phyloP scores from a whole-genome alignment of 2,329 filamentous ascomycete species.

The Arthrobotrys musiformis region DNA sequence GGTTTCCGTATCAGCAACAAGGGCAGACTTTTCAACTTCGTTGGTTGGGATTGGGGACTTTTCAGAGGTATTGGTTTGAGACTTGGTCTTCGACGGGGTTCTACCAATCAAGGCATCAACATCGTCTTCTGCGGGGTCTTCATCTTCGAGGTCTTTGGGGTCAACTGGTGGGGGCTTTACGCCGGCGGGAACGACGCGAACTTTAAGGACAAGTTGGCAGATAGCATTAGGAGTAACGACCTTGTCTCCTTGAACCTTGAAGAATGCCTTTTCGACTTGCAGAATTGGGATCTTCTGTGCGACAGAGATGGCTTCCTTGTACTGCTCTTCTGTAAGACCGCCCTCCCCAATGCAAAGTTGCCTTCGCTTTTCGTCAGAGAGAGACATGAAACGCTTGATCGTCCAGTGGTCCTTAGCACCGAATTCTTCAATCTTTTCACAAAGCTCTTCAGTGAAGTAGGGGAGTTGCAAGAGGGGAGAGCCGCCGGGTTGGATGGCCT shows the following conservation, averaged over 20 bases:
- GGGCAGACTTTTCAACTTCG: slow-evolving; percentile 68
- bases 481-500: slow-evolving; percentile 83
- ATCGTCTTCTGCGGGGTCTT: slow-evolving; percentile 93
- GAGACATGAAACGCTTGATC: slow-evolving; percentile 87
- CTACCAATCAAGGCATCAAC: slow-evolving; percentile 84
- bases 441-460: slow-evolving; percentile 77
- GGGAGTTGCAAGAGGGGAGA: slow-evolving; percentile 93
- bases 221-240: slow-evolving; percentile 91
- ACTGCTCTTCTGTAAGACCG: slow-evolving; percentile 79
- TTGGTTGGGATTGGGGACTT: slow-evolving; percentile 68
- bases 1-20: slow-evolving; percentile 60
- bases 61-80: slow-evolving; percentile 72
- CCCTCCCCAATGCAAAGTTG: slow-evolving; percentile 75
- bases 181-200: slow-evolving; percentile 89
- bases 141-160: slow-evolving; percentile 83
- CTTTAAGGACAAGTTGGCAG: slow-evolving; percentile 94
- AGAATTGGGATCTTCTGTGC: slow-evolving; percentile 86
- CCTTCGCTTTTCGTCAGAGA: slow-evolving; percentile 79
- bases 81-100: slow-evolving; percentile 70
- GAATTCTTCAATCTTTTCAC: slow-evolving; percentile 76
- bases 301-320: slow-evolving; percentile 77
- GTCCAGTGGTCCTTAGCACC: slow-evolving; percentile 76
- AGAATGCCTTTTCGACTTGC: slow-evolving; percentile 90
- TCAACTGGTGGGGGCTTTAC: slow-evolving; percentile 79
- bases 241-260: slow-evolving; percentile 96